A percentile compares a stretch with the other conserved stretches of the same genome.
phyloP scores from a whole-genome alignment of 2,329 filamentous ascomycete genomes.

The Fusarium sp. region DNA sequence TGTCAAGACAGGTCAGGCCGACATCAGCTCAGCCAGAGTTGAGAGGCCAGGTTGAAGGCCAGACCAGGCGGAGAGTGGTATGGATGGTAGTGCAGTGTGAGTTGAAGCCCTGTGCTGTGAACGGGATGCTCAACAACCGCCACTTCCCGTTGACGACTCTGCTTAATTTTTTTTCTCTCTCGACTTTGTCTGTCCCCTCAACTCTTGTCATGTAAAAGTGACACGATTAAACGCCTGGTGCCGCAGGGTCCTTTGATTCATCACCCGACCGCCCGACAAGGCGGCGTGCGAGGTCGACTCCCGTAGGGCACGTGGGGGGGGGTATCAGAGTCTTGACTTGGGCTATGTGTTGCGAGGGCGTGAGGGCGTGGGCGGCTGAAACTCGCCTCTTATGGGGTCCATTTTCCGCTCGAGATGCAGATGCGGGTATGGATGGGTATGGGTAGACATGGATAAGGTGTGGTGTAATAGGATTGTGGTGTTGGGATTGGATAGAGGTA shows the following conservation, averaged over 20 bases:
- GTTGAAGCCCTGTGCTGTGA: constrained; percentile 24
- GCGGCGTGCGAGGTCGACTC: constrained; percentile 34
- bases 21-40: constrained; percentile 27
- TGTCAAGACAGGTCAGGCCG: constrained; percentile 30
- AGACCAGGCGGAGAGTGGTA: constrained; percentile 25
- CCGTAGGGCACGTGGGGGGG: constrained; percentile 41
- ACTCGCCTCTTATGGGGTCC: constrained; percentile 3
- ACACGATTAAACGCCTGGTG: constrained; percentile 35
- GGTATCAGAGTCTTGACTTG: constrained; percentile 19
- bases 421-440: constrained; percentile 10
- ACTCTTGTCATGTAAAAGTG: constrained; percentile 36
- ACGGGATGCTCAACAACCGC: constrained; percentile 16
- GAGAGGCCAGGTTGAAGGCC: constrained; percentile 10
- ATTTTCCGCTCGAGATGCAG: constrained; percentile 18
- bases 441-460: constrained; percentile 12
- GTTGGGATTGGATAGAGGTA: constrained; percentile 12
- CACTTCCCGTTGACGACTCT: constrained; percentile 14
- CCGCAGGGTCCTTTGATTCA: constrained; percentile 30
- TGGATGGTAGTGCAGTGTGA: constrained; percentile 20
- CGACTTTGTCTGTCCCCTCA: constrained; percentile 16
- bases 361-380: constrained; percentile 14
- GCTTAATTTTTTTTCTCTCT: constrained; percentile 9
- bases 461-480: constrained; percentile 26
- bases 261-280: constrained; percentile 37
- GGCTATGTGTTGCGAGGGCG: constrained; percentile 20